Base-by-base conservation (phyloP, 1,139 yeast genomes). In the Geotrichum siamense region DNA sequence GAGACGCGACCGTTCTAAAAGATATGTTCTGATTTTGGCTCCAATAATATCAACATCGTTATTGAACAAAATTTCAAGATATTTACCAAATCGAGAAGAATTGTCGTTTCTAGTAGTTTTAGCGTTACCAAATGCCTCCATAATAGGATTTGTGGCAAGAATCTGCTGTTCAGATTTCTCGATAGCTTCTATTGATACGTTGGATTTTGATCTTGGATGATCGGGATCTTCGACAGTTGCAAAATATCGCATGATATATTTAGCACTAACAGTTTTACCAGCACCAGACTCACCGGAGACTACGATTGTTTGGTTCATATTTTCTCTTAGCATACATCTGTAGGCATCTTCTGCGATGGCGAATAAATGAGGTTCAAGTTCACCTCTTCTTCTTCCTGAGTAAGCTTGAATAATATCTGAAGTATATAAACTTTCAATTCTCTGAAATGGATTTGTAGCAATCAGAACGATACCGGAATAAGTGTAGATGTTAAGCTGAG, bases 291-390 rank as follows among this genome's bases (percentile, higher is more conserved):
- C 98, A 63, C 98, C 98, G 57, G 93, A 80, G 22, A 91, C 98
- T 31, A 91, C 96, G 54, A 91, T 89, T 1, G 98, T 91, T 67
- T 91, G 98, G 67, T 91, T 89, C 55, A 77, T 72, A 35, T 75
- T 71, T 57, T 86, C 93, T 43, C 81, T 74, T 56, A 83, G 80
- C 98, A 91, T 89, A 62, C 94, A 82, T 59, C 61, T 73, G 61
- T 87, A 89, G n/a, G 98, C 96, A 58, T 91, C 96, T 63, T 91
- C 97, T 17, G 98, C 98, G 59, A 91, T 91, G 43, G 97, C 96
- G 62, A 91, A 91, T 61, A 91, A 72, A 70, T 91, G 98, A 2
- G 98, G 98, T 56, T 89, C 97, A 52, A 86, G 74, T 59, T 89
- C 96, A 30, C 96, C 97, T 60, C 96, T 75, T 58, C 85, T 76